These are phyloP conservation scores for Yarrowia phangngaensis DNA, from an alignment of 805 yeast genomes.

Conservation along the genomic window DNA sequence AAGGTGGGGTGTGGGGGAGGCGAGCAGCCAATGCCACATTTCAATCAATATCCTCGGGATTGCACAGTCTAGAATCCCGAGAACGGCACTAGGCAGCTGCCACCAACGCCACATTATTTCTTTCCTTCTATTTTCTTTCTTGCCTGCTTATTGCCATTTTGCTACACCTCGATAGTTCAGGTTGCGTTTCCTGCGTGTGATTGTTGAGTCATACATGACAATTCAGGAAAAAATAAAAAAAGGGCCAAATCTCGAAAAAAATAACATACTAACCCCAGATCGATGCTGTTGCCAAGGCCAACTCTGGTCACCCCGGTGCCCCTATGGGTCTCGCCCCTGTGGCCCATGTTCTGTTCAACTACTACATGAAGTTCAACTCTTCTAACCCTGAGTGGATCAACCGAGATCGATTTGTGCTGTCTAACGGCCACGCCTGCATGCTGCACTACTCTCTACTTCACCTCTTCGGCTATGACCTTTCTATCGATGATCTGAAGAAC, in stretches of 20 bases:
- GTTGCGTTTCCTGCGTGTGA: no score
- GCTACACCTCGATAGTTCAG: no score
- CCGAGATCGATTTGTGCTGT: slow-evolving; percentile 91
- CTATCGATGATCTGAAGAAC: slow-evolving; percentile 79
- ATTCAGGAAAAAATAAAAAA: neutral
- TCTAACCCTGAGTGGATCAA: slow-evolving; percentile 87
- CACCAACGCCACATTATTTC: no score
- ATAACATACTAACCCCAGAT: slow-evolving; percentile 43
- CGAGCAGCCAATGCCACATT: no score
- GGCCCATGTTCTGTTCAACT: slow-evolving; percentile 77
- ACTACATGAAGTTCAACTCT: slow-evolving; percentile 81
- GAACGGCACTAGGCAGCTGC: no score
- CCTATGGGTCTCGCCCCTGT: slow-evolving; percentile 97
- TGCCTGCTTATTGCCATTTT: no score
- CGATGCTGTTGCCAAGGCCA: slow-evolving; percentile 81
- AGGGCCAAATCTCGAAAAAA: neutral
- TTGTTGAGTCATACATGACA: slow-evolving; percentile 3
- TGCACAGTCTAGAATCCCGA: no score
- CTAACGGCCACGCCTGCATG: slow-evolving; percentile 96
- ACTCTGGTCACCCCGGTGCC: slow-evolving; percentile 99
- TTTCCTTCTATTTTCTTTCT: no score
- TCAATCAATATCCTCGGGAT: no score
- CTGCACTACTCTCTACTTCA: slow-evolving; percentile 80
- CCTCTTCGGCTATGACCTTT: slow-evolving; percentile 74
- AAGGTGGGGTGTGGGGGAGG: no score